phyloP scores from a whole-genome alignment of 257 asterid species.

The Solanum chiquidenum region DNA sequence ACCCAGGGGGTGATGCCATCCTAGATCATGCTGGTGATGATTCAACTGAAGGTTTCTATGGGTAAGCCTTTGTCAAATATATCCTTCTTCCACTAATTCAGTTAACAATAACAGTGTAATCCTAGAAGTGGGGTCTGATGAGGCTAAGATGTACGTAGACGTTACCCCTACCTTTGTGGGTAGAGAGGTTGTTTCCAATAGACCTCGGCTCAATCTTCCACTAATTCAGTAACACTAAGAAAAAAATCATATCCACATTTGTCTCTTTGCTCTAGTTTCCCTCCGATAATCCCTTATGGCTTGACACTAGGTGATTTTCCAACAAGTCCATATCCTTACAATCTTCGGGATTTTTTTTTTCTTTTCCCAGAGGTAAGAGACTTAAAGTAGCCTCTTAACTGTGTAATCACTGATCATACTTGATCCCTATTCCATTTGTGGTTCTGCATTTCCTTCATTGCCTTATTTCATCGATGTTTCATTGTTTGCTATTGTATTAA shows the following conservation, averaged over 20 bases:
- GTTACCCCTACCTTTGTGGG: not conserved
- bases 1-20: constrained; percentile 98
- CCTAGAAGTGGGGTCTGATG: not conserved
- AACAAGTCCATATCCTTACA: not conserved
- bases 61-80: constrained; percentile 24
- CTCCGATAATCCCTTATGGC: not conserved
- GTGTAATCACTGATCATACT: not conserved
- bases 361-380: not conserved
- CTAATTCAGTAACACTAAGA: not conserved
- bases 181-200: not conserved
- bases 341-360: not conserved
- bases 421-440: not conserved
- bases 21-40: constrained; percentile 85
- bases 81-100: not conserved
- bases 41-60: constrained; percentile 80
- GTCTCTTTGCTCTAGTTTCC: not conserved
- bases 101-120: not conserved
- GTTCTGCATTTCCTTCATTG: not conserved
- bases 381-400: not conserved
- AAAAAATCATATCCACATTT: not conserved
- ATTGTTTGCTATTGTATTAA: not conserved
- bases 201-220: not conserved
- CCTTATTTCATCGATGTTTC: not conserved
- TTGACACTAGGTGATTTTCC: not conserved
- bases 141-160: not conserved